These are phyloP conservation scores for Planoprotostelium fungivorum DNA, from an alignment of 78 protist species.

Conservation along the genomic window DNA sequence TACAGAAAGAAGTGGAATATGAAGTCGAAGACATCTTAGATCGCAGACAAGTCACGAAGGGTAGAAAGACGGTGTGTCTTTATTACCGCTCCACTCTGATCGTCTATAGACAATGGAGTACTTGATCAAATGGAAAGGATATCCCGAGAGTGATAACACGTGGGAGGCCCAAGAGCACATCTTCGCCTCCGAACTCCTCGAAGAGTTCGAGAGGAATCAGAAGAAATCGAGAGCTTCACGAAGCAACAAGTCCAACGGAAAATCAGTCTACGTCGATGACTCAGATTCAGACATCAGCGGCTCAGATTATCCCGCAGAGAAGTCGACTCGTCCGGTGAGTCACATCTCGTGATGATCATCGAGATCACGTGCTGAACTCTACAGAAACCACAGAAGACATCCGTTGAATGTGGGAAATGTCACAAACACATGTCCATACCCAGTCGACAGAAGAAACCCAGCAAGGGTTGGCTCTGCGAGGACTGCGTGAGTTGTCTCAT, in stretches of 20 bases:
- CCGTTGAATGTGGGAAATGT: not conserved
- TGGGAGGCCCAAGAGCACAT: not conserved
- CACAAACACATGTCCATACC: not conserved
- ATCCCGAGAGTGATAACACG: not conserved
- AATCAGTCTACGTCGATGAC: not conserved
- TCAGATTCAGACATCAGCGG: not conserved
- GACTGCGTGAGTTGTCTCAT: not conserved
- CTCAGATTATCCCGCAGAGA: not conserved
- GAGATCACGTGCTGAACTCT: not conserved
- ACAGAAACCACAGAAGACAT: not conserved
- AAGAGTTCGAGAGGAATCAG: not conserved
- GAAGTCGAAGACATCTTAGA: not conserved
- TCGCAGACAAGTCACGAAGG: not conserved
- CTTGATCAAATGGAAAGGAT: not conserved
- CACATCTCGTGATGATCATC: no score
- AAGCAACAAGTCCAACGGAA: not conserved
- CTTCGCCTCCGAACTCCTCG: not conserved
- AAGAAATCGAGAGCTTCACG: not conserved
- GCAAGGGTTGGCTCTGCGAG: not conserved
- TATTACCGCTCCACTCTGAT: not conserved
- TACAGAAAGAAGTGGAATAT: not conserved
- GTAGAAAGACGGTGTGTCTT: not conserved
- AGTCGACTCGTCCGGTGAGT: not conserved
- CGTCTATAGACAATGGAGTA: not conserved
- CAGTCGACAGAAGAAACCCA: not conserved